A percentile compares a stretch with the other conserved stretches of the same genome.
Evolutionary conservation across 2,329 filamentous ascomycete genomes (phyloP).

Genomic region (Monosporascus sp.): DNA sequence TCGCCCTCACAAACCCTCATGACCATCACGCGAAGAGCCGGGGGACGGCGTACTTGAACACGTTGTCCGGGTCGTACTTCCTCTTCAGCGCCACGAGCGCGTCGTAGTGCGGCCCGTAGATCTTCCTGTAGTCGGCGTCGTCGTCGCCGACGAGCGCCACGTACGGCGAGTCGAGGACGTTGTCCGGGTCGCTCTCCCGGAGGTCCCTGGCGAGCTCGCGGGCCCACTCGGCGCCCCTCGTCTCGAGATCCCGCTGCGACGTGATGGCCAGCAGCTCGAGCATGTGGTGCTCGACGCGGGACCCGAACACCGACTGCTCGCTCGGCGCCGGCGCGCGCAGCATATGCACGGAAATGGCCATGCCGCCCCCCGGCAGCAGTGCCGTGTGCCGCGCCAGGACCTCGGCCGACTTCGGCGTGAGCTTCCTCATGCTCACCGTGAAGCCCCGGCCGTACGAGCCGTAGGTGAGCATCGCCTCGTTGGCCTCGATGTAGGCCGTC

Average conservation of each 20-base stretch:
- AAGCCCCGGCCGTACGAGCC: slow-evolving; percentile 13
- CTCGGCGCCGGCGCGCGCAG: slow-evolving; percentile 17
- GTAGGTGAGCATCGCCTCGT: slow-evolving; percentile 16
- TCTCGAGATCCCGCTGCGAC: slow-evolving; percentile 14
- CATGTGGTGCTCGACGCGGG: slow-evolving; percentile 27
- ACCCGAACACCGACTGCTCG: slow-evolving; percentile 23
- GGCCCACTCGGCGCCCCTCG: slow-evolving; percentile 19
- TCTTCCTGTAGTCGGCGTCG: slow-evolving; percentile 19
- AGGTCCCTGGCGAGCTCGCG: slow-evolving; percentile 9
- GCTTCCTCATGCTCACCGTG: slow-evolving; percentile 15
- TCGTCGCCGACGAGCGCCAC: slow-evolving; percentile 23
- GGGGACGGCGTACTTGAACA: slow-evolving; percentile 25
- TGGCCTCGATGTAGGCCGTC: slow-evolving; percentile 11
- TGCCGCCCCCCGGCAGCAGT: slow-evolving; percentile 16
- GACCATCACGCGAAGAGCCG: slow-evolving; percentile 3
- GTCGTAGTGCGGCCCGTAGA: slow-evolving; percentile 25
- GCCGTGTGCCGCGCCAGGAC: slow-evolving; percentile 18
- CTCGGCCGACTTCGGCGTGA: slow-evolving; percentile 20
- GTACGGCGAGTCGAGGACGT: slow-evolving; percentile 25
- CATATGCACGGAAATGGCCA: slow-evolving; percentile 25
- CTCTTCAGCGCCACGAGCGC: slow-evolving; percentile 22
- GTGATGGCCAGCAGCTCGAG: slow-evolving; percentile 29
- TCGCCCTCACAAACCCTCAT: not conserved
- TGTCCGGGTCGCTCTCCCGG: slow-evolving; percentile 15
- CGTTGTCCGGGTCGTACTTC: slow-evolving; percentile 29